A percentile compares a stretch with the other conserved stretches of the same genome.
Evolutionary conservation across 202 grass and related monocot species (phyloP).

Genomic region (Thinopyrum obtusiflorum): DNA sequence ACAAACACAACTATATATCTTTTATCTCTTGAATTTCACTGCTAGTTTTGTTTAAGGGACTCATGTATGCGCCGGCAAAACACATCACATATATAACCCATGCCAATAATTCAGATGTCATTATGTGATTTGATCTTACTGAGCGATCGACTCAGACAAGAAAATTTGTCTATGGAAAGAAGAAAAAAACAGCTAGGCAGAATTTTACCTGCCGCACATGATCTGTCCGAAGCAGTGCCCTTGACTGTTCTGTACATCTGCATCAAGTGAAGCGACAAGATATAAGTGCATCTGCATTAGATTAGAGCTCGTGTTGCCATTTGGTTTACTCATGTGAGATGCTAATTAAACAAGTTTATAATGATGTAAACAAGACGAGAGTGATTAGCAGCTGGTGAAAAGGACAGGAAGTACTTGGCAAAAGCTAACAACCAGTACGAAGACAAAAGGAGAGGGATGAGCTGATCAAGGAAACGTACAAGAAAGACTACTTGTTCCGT

Average conservation of each 20-base stretch:
- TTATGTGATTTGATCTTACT: constrained; percentile 49
- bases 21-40: constrained; percentile 1
- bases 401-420: constrained; percentile 16
- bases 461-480: background rate
- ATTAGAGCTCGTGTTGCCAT: constrained; percentile 22
- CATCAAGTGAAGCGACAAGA: constrained; percentile 29
- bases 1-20: background rate
- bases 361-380: background rate
- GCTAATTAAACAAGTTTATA: background rate
- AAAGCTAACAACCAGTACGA: constrained; percentile 6
- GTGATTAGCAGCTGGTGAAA: constrained; percentile 5
- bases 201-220: constrained; percentile 56
- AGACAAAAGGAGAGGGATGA: background rate
- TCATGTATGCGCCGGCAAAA: background rate
- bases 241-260: constrained; percentile 74
- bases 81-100: constrained; percentile 9
- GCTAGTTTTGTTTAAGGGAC: constrained; percentile 25
- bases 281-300: constrained; percentile 8
- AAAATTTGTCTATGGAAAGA: constrained; percentile 35
- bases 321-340: constrained; percentile 28
- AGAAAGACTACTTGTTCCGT: constrained; percentile 7
- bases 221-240: constrained; percentile 51
- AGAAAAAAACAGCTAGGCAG: constrained; percentile 17
- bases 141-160: constrained; percentile 26
- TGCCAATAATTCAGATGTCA: constrained; percentile 45